Conservation (phyloP, 495 filamentous ascomycete species). For the Podospora pseudoanserina region DNA sequence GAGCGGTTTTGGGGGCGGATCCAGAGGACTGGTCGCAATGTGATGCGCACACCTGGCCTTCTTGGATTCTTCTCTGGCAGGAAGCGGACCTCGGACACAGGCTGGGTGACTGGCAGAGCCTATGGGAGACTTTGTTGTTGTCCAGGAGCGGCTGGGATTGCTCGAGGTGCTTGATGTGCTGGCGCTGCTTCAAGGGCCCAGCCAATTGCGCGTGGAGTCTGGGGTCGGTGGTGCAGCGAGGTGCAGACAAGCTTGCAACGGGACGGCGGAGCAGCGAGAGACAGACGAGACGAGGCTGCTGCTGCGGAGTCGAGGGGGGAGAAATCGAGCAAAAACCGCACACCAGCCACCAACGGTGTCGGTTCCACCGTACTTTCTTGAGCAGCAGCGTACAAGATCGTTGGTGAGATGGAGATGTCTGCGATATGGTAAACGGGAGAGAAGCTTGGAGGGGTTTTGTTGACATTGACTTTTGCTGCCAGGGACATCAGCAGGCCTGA, state of each 20-base stretch:
- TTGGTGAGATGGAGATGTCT: constrained; percentile 7
- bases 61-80: neutral
- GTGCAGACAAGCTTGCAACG: constrained; percentile 30
- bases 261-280: constrained; percentile 7
- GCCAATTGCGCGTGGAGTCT: constrained; percentile 35
- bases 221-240: constrained; percentile 35
- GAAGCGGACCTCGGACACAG: neutral
- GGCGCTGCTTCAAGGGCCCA: constrained; percentile 33
- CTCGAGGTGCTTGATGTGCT: constrained; percentile 33
- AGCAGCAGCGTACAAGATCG: constrained; percentile 1
- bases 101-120: constrained; percentile 22
- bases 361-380: neutral
- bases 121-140: constrained; percentile 43
- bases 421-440: neutral
- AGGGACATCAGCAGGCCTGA: constrained; percentile 9
- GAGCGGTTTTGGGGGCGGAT: neutral
- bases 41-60: constrained; percentile 5
- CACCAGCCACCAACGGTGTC: neutral
- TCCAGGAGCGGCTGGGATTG: constrained; percentile 33
- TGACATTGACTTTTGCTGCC: constrained; percentile 21
- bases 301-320: neutral
- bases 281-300: constrained; percentile 14
- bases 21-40: neutral
- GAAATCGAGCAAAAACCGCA: neutral
- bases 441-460: constrained; percentile 13